Base-by-base conservation (phyloP, 352 stramenopile genomes). In the Globisporangium recalcitrans region DNA sequence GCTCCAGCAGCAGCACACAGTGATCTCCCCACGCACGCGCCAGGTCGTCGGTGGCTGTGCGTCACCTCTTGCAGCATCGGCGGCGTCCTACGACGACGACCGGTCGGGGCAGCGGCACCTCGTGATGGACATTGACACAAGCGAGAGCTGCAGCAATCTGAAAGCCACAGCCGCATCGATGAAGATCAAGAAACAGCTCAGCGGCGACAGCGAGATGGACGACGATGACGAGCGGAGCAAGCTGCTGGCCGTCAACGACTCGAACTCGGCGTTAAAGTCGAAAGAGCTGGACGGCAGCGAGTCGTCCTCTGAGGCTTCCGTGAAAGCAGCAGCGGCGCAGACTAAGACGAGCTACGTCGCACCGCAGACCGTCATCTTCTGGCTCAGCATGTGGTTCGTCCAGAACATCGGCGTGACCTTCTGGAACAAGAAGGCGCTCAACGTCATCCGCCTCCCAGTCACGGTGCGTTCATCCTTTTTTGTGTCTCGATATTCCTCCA, bases 371-470 rank as follows among this genome's bases (percentile, higher is more conserved):
- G 82, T 90, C 6, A 62, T 82, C 47, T 90, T 93, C 61, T 93
- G 85, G 85, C 85, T 93, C 67, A 75, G 70, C 22, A 88, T 92
- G 75, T 93, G 84, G 84, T 95, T 95, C 62, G 64, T 82, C 11
- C 93, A 97, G 71, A 98, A 98, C 73, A 93, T 98, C 47, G 81
- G 87, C 64, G 87, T 98, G 34, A 98, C 94, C 0, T 92, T 98
- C 59, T 88, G 97, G 69, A 98, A 98, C 82, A 98, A 98, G 71
- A 93, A 95, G 64, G 88, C 90, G 40, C 81, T 98, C 62, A 80
- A 62, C 27, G 68, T 74, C 31, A 65, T 91, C 56, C 77, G 78
- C 0, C 68, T 93, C 27, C 84, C 84, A 29, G 78, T 93, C 42
- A 90, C 78, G 60, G 75, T 71, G 21, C 29, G 21, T 62, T 5